Conservation (phyloP, 495 filamentous ascomycete genomes). For the Annulohypoxylon nitens region DNA sequence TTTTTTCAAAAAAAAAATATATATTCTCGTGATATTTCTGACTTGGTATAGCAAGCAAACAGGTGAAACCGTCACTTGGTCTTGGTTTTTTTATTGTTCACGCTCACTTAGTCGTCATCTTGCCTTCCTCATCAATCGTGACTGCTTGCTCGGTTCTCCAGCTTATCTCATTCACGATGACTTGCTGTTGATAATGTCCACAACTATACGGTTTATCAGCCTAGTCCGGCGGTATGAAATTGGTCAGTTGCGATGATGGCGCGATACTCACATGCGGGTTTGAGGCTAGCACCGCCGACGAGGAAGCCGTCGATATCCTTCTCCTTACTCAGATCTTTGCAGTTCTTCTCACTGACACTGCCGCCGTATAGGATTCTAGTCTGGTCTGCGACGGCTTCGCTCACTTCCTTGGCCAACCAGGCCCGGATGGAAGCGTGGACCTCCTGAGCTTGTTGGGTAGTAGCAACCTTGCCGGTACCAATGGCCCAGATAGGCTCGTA, state of each 20-base stretch:
- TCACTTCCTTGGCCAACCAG: slow-evolving; percentile 84
- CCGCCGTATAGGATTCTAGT: slow-evolving; percentile 96
- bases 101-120: slow-evolving; percentile 3
- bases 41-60: slow-evolving; percentile 17
- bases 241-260: background rate
- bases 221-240: slow-evolving; percentile 5
- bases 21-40: slow-evolving; percentile 2
- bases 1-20: background rate
- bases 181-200: slow-evolving; percentile 72
- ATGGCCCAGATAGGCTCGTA: slow-evolving; percentile 99
- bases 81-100: slow-evolving; percentile 18
- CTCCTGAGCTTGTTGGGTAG: slow-evolving; percentile 92
- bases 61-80: slow-evolving; percentile 6
- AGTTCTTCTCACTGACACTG: slow-evolving; percentile 98
- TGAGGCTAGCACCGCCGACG: slow-evolving; percentile 97
- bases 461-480: slow-evolving; percentile 97
- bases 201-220: slow-evolving; percentile 59
- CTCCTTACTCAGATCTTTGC: slow-evolving; percentile 89
- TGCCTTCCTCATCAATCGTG: slow-evolving; percentile 7
- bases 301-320: slow-evolving; percentile 97
- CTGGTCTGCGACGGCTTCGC: slow-evolving; percentile 75
- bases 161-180: slow-evolving; percentile 52
- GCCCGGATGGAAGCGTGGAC: slow-evolving; percentile 91
- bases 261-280: slow-evolving; percentile 88
- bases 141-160: background rate